These are phyloP conservation scores for Dissoconium aciculare DNA, from an alignment of 2,329 filamentous ascomycete genomes.

Conservation along the genomic window DNA sequence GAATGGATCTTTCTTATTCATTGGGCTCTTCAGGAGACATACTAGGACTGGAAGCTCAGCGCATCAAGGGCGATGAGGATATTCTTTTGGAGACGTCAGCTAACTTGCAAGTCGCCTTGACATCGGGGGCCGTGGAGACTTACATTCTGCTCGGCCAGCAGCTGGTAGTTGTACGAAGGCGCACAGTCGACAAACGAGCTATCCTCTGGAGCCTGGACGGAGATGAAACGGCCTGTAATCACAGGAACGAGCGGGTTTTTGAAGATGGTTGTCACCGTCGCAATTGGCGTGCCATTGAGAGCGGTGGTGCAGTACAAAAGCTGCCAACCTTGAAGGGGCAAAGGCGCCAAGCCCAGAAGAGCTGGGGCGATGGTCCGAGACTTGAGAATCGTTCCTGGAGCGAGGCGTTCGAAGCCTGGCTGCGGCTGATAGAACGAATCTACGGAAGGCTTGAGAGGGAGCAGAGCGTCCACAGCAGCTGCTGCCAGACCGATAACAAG, in stretches of 20 bases:
- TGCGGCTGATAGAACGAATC: slow-evolving; percentile 20
- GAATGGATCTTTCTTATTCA: slow-evolving; percentile 10
- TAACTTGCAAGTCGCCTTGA: too few relatives aligned
- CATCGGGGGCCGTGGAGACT: too few relatives aligned
- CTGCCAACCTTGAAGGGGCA: slow-evolving; percentile 11
- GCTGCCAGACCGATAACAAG: too few relatives aligned
- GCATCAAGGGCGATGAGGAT: too few relatives aligned
- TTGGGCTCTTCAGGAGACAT: too few relatives aligned
- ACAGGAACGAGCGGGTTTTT: too few relatives aligned
- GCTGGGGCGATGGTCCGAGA: slow-evolving; percentile 11
- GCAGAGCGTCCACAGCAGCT: too few relatives aligned
- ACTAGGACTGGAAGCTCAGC: too few relatives aligned
- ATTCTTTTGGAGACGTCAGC: too few relatives aligned
- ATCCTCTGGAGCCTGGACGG: too few relatives aligned
- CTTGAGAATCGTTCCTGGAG: slow-evolving; percentile 16
- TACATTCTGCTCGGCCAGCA: too few relatives aligned
- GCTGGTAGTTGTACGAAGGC: slow-evolving; percentile 25
- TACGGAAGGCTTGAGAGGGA: slow-evolving; percentile 4
- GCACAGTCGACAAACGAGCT: slow-evolving; percentile 6
- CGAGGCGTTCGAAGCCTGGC: slow-evolving; percentile 11
- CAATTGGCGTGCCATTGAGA: slow-evolving; percentile 16
- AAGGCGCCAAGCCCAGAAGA: slow-evolving; percentile 14
- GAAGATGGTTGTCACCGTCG: slow-evolving; percentile 18
- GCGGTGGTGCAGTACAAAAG: slow-evolving; percentile 17
- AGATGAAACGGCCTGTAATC: slow-evolving; percentile 25